Percentiles rank a stretch among this genome's conserved stretches.
Conservation (phyloP, 2,329 filamentous ascomycete genomes). For the Botryotinia convoluta region DNA sequence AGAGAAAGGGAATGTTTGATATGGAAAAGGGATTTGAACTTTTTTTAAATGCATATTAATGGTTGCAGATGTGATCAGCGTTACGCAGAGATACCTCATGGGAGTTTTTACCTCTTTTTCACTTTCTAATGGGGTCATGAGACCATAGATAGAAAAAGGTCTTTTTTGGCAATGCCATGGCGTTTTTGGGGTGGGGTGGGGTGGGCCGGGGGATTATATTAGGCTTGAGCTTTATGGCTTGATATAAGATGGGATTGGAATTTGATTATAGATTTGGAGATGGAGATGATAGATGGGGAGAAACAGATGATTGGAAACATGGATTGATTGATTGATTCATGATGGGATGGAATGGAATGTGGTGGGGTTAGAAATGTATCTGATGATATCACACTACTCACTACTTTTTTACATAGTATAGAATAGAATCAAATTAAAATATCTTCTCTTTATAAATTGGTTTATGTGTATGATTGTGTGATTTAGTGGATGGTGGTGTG, state of each 20-base stretch:
- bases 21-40: neutral
- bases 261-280: neutral
- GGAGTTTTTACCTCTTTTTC: neutral
- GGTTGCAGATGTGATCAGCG: neutral
- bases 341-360: neutral
- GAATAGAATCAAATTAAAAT: neutral
- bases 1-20: neutral
- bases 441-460: neutral
- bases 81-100: constrained; percentile 2
- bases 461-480: neutral
- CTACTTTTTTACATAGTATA: neutral
- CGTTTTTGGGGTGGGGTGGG: neutral
- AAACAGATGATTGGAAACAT: neutral
- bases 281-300: neutral
- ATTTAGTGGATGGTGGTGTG: neutral
- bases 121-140: neutral
- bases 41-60: neutral
- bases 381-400: neutral
- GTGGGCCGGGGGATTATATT: neutral
- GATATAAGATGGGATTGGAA: neutral
- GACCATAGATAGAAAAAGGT: neutral
- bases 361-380: neutral
- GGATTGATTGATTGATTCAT: neutral
- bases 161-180: constrained; percentile 4
- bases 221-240: neutral